Conservation (phyloP, 805 yeast genomes). For the Yueomyces sinensis region DNA sequence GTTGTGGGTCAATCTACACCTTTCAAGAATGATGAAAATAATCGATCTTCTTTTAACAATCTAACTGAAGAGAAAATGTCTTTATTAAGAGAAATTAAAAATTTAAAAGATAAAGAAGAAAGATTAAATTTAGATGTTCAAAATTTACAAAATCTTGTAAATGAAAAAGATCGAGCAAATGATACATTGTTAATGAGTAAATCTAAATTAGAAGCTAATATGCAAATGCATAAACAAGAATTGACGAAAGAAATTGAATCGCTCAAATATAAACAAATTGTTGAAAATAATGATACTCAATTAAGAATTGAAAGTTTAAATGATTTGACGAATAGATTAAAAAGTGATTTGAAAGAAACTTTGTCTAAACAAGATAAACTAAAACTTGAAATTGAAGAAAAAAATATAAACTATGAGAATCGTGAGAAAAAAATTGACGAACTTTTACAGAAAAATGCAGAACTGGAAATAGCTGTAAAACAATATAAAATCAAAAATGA, state of each 20-base stretch:
- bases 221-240: constrained; percentile 5
- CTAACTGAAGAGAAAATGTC: too few relatives aligned
- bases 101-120: too few relatives aligned
- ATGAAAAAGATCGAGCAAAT: background rate
- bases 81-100: too few relatives aligned
- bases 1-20: background rate
- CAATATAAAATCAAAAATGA: background rate
- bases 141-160: background rate
- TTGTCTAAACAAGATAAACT: background rate
- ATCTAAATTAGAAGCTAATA: background rate
- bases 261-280: background rate
- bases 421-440: background rate
- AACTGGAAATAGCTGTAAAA: background rate
- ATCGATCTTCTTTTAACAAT: too few relatives aligned
- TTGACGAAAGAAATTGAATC: background rate
- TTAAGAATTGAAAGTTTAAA: too few relatives aligned
- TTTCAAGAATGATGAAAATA: background rate
- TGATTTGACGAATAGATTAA: background rate
- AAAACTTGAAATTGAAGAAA: background rate
- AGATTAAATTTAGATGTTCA: too few relatives aligned
- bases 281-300: background rate
- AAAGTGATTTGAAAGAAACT: background rate
- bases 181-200: background rate
- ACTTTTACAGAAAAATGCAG: background rate
- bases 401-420: too few relatives aligned